A percentile compares a stretch with the other conserved stretches of the same genome.
phyloP scores from a whole-genome alignment of 495 filamentous ascomycete genomes.

The Haplographium delicatum region DNA sequence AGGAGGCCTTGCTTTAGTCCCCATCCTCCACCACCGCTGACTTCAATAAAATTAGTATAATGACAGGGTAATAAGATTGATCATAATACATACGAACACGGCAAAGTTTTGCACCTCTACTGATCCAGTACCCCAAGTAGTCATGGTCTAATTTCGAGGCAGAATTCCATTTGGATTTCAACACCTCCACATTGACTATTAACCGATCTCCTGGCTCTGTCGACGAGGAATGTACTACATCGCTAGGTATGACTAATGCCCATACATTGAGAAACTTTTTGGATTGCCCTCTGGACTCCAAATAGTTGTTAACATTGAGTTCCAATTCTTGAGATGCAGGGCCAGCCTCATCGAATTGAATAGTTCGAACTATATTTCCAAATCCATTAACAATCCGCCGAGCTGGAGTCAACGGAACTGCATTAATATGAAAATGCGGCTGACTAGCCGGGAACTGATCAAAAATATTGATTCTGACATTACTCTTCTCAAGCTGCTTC shows the following conservation, averaged over 20 bases:
- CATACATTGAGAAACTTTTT: slow-evolving; percentile 59
- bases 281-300: slow-evolving; percentile 27
- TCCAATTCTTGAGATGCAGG: slow-evolving; percentile 79
- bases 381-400: slow-evolving; percentile 61
- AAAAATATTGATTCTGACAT: slow-evolving; percentile 27
- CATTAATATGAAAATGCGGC: slow-evolving; percentile 32
- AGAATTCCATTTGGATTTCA: not conserved
- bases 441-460: slow-evolving; percentile 15
- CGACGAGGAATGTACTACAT: not conserved
- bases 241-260: slow-evolving; percentile 59
- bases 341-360: slow-evolving; percentile 43
- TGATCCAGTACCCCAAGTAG: slow-evolving; percentile 16
- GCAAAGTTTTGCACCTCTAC: slow-evolving; percentile 34
- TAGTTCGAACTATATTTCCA: slow-evolving; percentile 75
- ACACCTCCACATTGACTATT: not conserved
- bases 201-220: slow-evolving; percentile 12
- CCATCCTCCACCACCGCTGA: slow-evolving; percentile 91
- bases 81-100: slow-evolving; percentile 46
- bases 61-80: not conserved
- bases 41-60: slow-evolving; percentile 27
- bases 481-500: slow-evolving; percentile 3
- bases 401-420: slow-evolving; percentile 59
- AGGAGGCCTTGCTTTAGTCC: slow-evolving; percentile 78
- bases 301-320: slow-evolving; percentile 52
- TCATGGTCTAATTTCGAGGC: slow-evolving; percentile 24